Base-by-base conservation (phyloP, 352 stramenopile species). In the Globisporangium paddicum region DNA sequence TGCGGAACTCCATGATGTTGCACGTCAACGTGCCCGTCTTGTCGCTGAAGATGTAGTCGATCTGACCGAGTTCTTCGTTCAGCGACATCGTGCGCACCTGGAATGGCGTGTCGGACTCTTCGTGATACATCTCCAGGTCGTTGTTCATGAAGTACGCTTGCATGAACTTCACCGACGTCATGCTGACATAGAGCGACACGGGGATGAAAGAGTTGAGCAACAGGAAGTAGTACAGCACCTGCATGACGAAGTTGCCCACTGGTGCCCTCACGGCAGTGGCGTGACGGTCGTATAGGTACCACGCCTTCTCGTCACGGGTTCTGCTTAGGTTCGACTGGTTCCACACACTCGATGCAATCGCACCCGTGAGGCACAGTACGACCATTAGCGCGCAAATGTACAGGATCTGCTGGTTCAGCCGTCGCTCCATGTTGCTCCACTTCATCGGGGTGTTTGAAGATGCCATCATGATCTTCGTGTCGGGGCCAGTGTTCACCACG, bases 1-100 rank as follows among this genome's bases (percentile, higher is more conserved):
- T 95, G 48, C 97, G 97, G 68, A 99, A 99, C 65, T 98, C 86
- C 95, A 98, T 98, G 28, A 98, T 81, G 68, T 98, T 98, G 58
- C 90, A 93, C 46, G 95, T 98, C 26, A 98, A 64, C 10, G 95
- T 98, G 18, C 95, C 95, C 11, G 95, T 98, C 72, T 98, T 98
- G 68, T 98, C 95, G 34, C 72, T 90, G 55, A 98, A 98, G 26
- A 98, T 90, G 65, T 96, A 96, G 63, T 92, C 84, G 40, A 98
- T 92, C 72, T 98, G 93, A 0, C 93, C 93, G 3, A 98, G 72
- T 44, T 98, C 92, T 63, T 98, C 93, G 58, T 96, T 97, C 55
- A 98, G 68, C 32, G 82, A 90, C 86, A 97, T 97, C 0, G 90
- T 97, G 18, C 90, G 87, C 30, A 96, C 93, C 66, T 93, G 81